Conservation (phyloP, 495 filamentous ascomycete species). For the Xylaria palmicola region DNA sequence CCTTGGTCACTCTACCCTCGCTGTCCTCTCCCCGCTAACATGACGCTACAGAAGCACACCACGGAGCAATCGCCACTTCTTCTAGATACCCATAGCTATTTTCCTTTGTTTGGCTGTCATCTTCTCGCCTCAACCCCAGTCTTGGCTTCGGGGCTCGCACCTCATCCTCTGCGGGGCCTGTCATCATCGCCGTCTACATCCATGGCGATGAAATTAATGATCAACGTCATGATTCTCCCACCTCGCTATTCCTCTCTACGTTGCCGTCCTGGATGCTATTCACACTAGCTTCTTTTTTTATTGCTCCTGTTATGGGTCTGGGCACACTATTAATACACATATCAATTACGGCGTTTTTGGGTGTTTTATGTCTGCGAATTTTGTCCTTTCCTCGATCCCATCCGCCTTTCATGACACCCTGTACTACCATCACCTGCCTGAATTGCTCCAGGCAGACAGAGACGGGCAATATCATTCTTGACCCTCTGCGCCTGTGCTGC, state of each 20-base stretch:
- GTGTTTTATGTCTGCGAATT: not conserved
- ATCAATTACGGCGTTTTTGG: constrained; percentile 27
- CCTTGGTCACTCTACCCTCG: not conserved
- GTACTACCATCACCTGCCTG: not conserved
- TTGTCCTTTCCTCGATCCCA: not conserved
- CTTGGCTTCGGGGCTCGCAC: constrained; percentile 13
- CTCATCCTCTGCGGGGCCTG: constrained; percentile 9
- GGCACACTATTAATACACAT: constrained; percentile 19
- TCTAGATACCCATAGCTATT: constrained; percentile 10
- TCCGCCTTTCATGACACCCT: not conserved
- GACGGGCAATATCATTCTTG: not conserved
- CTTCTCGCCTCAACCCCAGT: not conserved
- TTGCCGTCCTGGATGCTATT: not conserved
- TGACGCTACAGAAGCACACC: constrained; percentile 33
- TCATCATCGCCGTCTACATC: constrained; percentile 3
- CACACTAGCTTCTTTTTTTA: not conserved
- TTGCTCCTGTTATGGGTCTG: constrained; percentile 12
- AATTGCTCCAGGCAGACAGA: not conserved
- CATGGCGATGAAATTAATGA: constrained; percentile 21
- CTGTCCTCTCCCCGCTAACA: not conserved
- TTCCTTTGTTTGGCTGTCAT: constrained; percentile 1
- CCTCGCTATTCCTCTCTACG: constrained; percentile 5
- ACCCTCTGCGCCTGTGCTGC: not conserved
- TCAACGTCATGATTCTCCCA: constrained; percentile 22
- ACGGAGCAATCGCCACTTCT: constrained; percentile 40